These are phyloP conservation scores for Fusarium multiceps DNA, from an alignment of 2,329 filamentous ascomycete species.

Conservation along the genomic window DNA sequence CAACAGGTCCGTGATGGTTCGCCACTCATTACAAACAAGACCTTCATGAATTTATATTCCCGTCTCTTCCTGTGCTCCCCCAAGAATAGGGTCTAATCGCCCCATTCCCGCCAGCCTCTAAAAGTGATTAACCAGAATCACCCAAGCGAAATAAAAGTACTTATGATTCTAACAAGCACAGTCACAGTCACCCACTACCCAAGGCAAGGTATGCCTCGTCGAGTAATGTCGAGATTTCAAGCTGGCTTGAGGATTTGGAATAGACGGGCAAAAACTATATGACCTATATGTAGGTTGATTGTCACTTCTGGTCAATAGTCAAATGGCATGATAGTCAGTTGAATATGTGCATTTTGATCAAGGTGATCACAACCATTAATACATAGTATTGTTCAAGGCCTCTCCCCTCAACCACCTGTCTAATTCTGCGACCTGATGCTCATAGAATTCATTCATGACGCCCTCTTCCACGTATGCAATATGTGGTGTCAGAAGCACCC, in stretches of 20 bases:
- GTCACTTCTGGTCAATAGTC: too few species aligned
- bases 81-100: not conserved
- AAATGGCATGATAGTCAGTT: too few species aligned
- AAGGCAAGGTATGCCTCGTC: too few species aligned
- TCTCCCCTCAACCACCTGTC: not conserved
- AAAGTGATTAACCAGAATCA: not conserved
- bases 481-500: slow-evolving; percentile 1
- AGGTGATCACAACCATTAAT: not conserved
- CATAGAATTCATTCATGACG: slow-evolving; percentile 5
- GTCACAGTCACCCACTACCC: too few species aligned
- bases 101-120: not conserved
- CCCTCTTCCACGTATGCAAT: not conserved
- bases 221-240: too few species aligned
- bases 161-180: too few species aligned
- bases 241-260: too few species aligned
- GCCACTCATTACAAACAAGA: not conserved
- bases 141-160: too few species aligned
- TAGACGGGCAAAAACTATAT: too few species aligned
- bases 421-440: not conserved
- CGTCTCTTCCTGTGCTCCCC: not conserved
- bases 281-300: too few species aligned
- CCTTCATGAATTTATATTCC: not conserved
- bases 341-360: too few species aligned
- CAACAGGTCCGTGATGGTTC: not conserved
- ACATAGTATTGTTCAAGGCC: not conserved